Evolutionary conservation across 257 asterid genomes (phyloP), one percentile per base, ranked within the genome.

Genomic region (Primulina tabacum): DNA sequence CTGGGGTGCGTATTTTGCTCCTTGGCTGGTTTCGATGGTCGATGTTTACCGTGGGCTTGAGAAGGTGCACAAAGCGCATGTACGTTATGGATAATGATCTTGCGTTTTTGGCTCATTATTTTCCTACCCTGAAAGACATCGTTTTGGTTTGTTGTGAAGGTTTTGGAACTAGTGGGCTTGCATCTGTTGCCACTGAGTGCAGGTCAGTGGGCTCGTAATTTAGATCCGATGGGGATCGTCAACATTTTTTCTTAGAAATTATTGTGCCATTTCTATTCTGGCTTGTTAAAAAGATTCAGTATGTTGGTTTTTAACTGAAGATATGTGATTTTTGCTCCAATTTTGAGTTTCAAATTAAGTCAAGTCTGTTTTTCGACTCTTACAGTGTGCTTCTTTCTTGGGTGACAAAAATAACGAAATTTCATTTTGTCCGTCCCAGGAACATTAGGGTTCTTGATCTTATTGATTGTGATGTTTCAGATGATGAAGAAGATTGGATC

Each of bases 401-500:
- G 18, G 18, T 50, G 56, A 50, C 7, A 16, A 14, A 53, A 20
- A 24, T 68, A 59, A 74, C 24, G 40, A 38, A n/a, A 26, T 35
- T 20, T 64, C 28, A 28, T 28, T 74, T n/a, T 63, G 20, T 69
- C 75, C 56, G 8, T 50, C 56, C 71, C 86, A 84, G 89, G 87
- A 59, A 82, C 43, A 67, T 84, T 35, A 80, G 82, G 69, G 89
- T 77, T 62, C 83, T 84, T 76, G 85, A 84, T 72, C 67, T 84
- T 79, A 71, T 77, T 20, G 89, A 84, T 10, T 82, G 79, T 6
- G 85, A 79, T 47, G 74, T 79, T 50, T 37, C 73, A 11, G 85
- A 79, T 30, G 85, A 82, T 70, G 85, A 84, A 65, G 83, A 63
- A 74, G 89, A 84, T 64, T 84, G 89, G 89, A 68, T 84, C 70